Base-by-base conservation (phyloP, 305 asterid genomes). In the Solanum aculeatissimum region DNA sequence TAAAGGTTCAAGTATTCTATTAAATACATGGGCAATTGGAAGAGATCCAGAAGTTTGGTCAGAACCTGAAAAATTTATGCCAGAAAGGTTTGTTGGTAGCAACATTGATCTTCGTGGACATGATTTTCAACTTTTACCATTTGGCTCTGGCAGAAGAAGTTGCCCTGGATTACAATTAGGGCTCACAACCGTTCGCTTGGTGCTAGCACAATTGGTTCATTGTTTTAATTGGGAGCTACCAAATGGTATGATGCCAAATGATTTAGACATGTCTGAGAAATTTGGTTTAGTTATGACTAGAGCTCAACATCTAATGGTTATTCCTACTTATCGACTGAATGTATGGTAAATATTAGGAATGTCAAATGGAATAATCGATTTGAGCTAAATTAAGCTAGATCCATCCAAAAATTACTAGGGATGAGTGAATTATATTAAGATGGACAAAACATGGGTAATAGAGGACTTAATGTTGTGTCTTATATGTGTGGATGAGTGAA, bases 121-220 rank as follows among this genome's bases (percentile, higher is more conserved):
- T 8, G 63, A 74, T 19, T 74, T 84, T 35, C 38, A 42, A n/a
- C 77, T 84, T 27, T 23, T 84, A 16, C 83, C 83, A 0, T 74
- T 84, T 49, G 83, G 83, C 2, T 84, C 83, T 0, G 86, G 83
- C 0, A 84, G 65, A 43, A 84, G 83, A 45, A 27, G 83, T 15
- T 84, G 86, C 7, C 86, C 77, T 2, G 77, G 86, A 3, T n/a
- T 84, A 35, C 83, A 84, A 9, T 21, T 84, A 27, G 86, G 83
- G 6, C 16, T 60, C 68, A 60, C 35, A 60, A 60, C 3, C 2
- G 16, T 60, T 60, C 9, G 35, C 2, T 7, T 23, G 1, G 68
- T 23, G 35, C 68, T 12, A 4, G 35, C 35, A 2, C 68, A 23
- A 60, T 13, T 23, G 68, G 9, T 23, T 23, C 68, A 60, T 60